Base-by-base conservation (phyloP, 2,329 filamentous ascomycete genomes). In the Rutstroemia sp. region DNA sequence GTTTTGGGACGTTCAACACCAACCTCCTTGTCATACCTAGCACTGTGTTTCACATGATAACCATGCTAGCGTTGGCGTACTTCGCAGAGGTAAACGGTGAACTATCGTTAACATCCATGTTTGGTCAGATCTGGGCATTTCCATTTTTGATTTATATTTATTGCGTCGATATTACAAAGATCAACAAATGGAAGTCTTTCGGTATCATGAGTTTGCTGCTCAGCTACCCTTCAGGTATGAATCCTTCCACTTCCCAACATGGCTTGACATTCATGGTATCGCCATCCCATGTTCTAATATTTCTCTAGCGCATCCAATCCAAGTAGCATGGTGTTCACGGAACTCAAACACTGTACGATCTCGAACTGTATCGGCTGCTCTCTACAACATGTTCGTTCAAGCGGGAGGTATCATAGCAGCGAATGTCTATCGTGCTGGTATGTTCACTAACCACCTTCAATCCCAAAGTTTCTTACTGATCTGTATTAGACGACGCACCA, bases 11-110 rank as follows among this genome's bases (percentile, higher is more conserved):
- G 2, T 84, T 88, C 67, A 71, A 81, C 21, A 76, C 82, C 1
- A 88, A 86, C 64, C 66, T 88, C 36, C 75, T 88, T 6, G 77
- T 78, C 2, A 86, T 87, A n/a, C 78, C 81, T 0, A 76, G 72
- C 2, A 76, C 76, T 49, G 73, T 75, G 1, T 63, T 79, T 9
- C 76, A 77, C 57, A 76, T 80, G 40, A 68, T 73, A 42, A 72
- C 70, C 0, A 68, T 74, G 45, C 47, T 67, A 9, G 54, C 49
- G 5, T 47, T 67, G 7, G 72, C 71, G 4, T 73, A 75, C 39
- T 39, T 74, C 9, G 69, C 70, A 48, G 75, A 77, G 67, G 72
- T 72, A 69, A 65, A 78, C 67, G 63, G 78, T 70, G 70, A 79
- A 60, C 74, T 83, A 27, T 73, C 75, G 0, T 69, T 82, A 6